These are phyloP conservation scores for Boletus tylopilopsis DNA, from an alignment of 768 basidiomycete species.

Conservation along the genomic window DNA sequence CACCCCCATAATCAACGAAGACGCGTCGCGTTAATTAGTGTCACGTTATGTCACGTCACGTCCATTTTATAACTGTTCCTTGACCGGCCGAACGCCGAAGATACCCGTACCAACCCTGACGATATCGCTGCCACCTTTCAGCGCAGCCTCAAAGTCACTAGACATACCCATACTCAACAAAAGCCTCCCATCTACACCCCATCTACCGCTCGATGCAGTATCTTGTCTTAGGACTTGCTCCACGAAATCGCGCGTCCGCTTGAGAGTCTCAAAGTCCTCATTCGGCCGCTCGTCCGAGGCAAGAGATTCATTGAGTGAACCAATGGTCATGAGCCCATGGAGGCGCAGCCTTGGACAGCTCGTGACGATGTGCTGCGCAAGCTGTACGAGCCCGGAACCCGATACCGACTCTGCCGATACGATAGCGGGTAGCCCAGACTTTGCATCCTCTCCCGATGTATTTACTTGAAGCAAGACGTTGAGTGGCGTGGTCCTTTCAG, in stretches of 20 bases:
- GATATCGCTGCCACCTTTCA: conserved; percentile 79
- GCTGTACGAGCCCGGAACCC: conserved; percentile 51
- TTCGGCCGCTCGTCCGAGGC: conserved; percentile 41
- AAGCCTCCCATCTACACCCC: conserved; percentile 53
- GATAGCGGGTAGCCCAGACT: conserved; percentile 79
- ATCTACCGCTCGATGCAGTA: conserved; percentile 22
- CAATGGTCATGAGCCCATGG: conserved; percentile 96
- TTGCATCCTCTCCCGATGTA: conserved; percentile 88
- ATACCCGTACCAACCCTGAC: conserved; percentile 91
- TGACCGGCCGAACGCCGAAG: conserved; percentile 71
- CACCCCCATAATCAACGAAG: conserved; percentile 30
- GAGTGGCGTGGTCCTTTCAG: conserved; percentile 55
- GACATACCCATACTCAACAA: conserved; percentile 96
- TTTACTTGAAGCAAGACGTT: conserved; percentile 91
- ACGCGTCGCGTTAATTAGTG: conserved; percentile 33
- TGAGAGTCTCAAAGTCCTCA: conserved; percentile 73
- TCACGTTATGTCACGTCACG: conserved; percentile 28
- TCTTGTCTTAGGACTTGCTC: conserved; percentile 39
- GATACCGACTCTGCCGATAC: conserved; percentile 27
- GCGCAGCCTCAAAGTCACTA: conserved; percentile 85
- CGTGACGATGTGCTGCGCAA: conserved; percentile 67
- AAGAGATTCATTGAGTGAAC: conserved; percentile 72
- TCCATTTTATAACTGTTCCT: conserved; percentile 25
- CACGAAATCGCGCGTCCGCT: conserved; percentile 58
- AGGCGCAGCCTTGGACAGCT: conserved; percentile 74